Evolutionary conservation across 2,329 filamentous ascomycete genomes (phyloP).

Genomic region (Calonectria honghensis): DNA sequence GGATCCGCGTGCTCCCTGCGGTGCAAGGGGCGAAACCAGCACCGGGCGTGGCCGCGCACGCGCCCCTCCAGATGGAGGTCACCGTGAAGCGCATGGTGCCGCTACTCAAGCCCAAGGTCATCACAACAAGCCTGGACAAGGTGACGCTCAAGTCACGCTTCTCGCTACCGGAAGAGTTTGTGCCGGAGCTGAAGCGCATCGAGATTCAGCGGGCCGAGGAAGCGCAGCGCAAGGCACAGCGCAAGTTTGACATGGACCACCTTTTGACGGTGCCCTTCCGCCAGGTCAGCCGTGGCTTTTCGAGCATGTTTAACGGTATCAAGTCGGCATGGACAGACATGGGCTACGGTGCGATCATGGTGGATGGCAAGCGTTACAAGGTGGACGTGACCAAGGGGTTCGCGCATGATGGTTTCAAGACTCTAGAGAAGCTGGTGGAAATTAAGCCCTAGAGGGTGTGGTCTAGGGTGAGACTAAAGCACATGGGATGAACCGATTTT

Average conservation of each 20-base stretch:
- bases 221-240: constrained; percentile 61
- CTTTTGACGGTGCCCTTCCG: constrained; percentile 76
- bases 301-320: constrained; percentile 66
- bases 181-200: constrained; percentile 59
- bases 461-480: neutral
- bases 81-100: constrained; percentile 70
- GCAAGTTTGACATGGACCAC: constrained; percentile 73
- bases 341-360: constrained; percentile 71
- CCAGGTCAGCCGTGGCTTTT: constrained; percentile 65
- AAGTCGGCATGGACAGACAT: constrained; percentile 73
- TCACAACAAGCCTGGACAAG: constrained; percentile 60
- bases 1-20: constrained; percentile 73
- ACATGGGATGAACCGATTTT: constrained; percentile 2
- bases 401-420: constrained; percentile 75
- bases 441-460: constrained; percentile 46
- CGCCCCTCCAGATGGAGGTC: constrained; percentile 70
- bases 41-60: constrained; percentile 45
- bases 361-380: constrained; percentile 72
- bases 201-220: constrained; percentile 61
- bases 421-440: constrained; percentile 73
- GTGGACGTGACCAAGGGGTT: constrained; percentile 75
- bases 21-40: constrained; percentile 44
- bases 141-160: constrained; percentile 62
- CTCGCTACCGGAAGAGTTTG: constrained; percentile 61
- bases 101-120: constrained; percentile 65